Evolutionary conservation across 2,329 filamentous ascomycete species (phyloP), one percentile per base, ranked within the genome.

Genomic region (Stemphylium lycopersici): DNA sequence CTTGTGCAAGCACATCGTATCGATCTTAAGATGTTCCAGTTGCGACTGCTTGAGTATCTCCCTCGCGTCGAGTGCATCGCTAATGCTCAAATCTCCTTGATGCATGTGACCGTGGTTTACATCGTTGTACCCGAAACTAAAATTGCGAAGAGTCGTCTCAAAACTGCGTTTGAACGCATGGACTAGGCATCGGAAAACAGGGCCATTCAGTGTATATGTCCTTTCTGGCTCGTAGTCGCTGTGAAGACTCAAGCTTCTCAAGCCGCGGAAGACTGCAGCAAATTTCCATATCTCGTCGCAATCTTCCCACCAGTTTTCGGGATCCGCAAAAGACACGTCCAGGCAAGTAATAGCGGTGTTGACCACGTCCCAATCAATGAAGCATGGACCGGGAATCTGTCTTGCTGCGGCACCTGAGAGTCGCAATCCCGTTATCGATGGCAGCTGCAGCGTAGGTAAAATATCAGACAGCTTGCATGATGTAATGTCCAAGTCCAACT

Each of bases 1-100:
- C 16, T 32, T 37, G 12, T 56, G 52, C 32, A 58, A 32, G 43
- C 52, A 56, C 26, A 56, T 55, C 7, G 56, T 58, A 15, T 58
- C 56, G 13, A 56, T 33, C 15, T 33, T 42, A 10, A 58, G 34
- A 22, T 48, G 31, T 24, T 52, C 40, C 3, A 58, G 48, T 12
- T 41, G 52, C 13, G 56, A 58, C 4, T 46, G 6, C 18, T 49
- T 48, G 20, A 58, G 32, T 32, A 44, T 52, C 13, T 24, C 44
- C 6, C 47, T 43, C 36, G 37, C 43, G 52, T 46, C 52, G 29
- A 42, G 33, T 6, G 7, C 2, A 6, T 34, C 40, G 37, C 52
- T 45, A 10, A 48, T 11, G 0, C 11, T 22, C 10, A 36, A 31
- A 24, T 34, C 39, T n/a, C 41, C 48, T 22, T 48, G 26, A 20